Percentiles rank a stretch among this genome's conserved stretches.
phyloP scores from a whole-genome alignment of 2,329 filamentous ascomycete species.

The Chaetomium olivaceum region DNA sequence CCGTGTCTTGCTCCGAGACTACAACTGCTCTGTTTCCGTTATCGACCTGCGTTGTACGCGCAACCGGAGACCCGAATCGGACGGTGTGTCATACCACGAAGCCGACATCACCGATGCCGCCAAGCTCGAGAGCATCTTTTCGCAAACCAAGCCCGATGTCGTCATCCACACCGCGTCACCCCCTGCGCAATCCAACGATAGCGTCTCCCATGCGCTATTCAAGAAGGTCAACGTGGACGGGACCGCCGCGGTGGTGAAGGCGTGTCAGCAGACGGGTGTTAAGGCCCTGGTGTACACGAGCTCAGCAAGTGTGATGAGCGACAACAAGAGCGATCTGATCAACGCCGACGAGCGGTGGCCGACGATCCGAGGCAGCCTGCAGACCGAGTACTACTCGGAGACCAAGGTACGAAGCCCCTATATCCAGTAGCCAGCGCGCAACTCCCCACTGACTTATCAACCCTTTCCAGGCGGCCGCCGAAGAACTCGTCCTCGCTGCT shows the following conservation, averaged over 20 bases:
- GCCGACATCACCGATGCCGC: conserved; percentile 73
- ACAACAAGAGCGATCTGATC: conserved; percentile 74
- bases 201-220: conserved; percentile 62
- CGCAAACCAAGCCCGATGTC: conserved; percentile 69
- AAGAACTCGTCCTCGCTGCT: conserved; percentile 75
- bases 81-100: conserved; percentile 67
- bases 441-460: conserved; percentile 1
- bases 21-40: conserved; percentile 62
- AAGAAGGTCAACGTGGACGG: conserved; percentile 86
- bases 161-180: conserved; percentile 91
- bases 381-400: conserved; percentile 83
- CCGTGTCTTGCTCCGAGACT: conserved; percentile 66
- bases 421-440: background rate
- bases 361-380: conserved; percentile 67
- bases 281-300: conserved; percentile 89
- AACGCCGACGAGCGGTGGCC: conserved; percentile 86
- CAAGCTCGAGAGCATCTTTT: conserved; percentile 63
- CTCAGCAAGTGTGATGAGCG: conserved; percentile 81
- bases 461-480: conserved; percentile 65
- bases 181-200: conserved; percentile 53
- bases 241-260: conserved; percentile 74
- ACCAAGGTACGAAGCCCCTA: conserved; percentile 66
- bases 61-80: conserved; percentile 62
- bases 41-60: conserved; percentile 70
- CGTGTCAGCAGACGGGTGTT: conserved; percentile 68